Evolutionary conservation across 768 basidiomycete genomes (phyloP).

Genomic region (Phlegmacium glaucopus): DNA sequence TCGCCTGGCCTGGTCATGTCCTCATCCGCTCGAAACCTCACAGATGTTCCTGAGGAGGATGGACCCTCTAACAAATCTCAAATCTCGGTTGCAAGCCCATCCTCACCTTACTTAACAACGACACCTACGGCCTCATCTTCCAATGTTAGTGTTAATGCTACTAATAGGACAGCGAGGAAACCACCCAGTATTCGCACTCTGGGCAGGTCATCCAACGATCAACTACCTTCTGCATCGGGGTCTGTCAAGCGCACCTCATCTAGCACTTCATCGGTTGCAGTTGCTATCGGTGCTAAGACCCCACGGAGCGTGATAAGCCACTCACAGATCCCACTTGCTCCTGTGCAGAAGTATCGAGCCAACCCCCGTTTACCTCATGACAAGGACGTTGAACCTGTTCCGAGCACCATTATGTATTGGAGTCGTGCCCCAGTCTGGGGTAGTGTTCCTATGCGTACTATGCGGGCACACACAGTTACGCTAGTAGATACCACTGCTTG

Average conservation of each 20-base stretch:
- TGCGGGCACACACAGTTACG: slow-evolving; percentile 84
- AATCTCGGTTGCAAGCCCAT: slow-evolving; percentile 8
- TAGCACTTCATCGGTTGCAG: slow-evolving; percentile 12
- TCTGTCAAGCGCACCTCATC: slow-evolving; percentile 18
- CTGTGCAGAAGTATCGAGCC: slow-evolving; percentile 12
- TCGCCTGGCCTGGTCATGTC: too few relatives aligned
- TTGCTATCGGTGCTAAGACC: slow-evolving; percentile 7
- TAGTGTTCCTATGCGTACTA: slow-evolving; percentile 54
- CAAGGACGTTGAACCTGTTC: slow-evolving; percentile 53
- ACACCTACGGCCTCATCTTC: slow-evolving; percentile 18
- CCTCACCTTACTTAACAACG: slow-evolving; percentile 16
- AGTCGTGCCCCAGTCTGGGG: slow-evolving; percentile 81
- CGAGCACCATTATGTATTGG: slow-evolving; percentile 84
- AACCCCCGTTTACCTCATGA: slow-evolving; percentile 62
- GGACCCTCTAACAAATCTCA: slow-evolving; percentile 4
- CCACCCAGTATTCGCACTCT: slow-evolving; percentile 34
- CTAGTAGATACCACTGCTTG: slow-evolving; percentile 81
- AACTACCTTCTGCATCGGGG: slow-evolving; percentile 9
- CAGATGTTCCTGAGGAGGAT: slow-evolving; percentile 24
- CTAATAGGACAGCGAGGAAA: slow-evolving; percentile 14
- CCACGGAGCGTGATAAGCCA: slow-evolving; percentile 7
- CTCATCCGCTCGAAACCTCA: slow-evolving; percentile 7
- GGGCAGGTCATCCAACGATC: slow-evolving; percentile 23
- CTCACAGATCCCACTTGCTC: slow-evolving; percentile 1
- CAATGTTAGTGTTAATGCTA: slow-evolving; percentile 7